Conservation (phyloP, 2,329 filamentous ascomycete genomes). For the Botrytis squamosa region DNA sequence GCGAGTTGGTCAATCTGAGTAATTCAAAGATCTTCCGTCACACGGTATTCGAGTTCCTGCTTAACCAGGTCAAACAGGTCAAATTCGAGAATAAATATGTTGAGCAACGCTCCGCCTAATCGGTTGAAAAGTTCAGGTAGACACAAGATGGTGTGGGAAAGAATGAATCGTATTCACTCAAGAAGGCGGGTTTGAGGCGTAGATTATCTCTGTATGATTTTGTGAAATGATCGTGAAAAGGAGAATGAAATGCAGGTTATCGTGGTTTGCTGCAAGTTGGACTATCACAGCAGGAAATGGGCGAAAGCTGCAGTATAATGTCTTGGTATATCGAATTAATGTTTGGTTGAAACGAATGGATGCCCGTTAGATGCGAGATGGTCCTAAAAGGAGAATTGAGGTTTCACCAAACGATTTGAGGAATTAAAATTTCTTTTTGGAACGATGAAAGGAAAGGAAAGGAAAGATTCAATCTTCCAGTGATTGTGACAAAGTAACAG, state of each 20-base stretch:
- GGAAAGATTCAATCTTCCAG: not conserved
- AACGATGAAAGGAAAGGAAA: constrained; percentile 15
- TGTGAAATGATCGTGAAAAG: not conserved
- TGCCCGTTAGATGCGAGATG: constrained; percentile 3
- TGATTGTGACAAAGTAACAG: not conserved
- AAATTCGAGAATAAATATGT: constrained; percentile 20
- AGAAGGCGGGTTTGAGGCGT: not conserved
- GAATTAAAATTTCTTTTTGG: not conserved
- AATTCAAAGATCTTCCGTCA: not conserved
- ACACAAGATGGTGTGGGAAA: constrained; percentile 18
- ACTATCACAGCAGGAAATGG: constrained; percentile 14
- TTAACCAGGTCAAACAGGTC: constrained; percentile 1
- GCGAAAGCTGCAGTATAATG: constrained; percentile 15
- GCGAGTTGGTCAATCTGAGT: not conserved
- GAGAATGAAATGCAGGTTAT: constrained; percentile 19
- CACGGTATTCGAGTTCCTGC: constrained; percentile 7
- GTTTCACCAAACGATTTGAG: constrained; percentile 12
- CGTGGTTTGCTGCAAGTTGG: constrained; percentile 19
- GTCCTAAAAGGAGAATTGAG: not conserved
- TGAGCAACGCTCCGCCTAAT: constrained; percentile 11
- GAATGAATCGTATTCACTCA: not conserved
- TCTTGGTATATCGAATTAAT: constrained; percentile 12
- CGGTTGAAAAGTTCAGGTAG: not conserved
- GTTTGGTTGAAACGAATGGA: constrained; percentile 15
- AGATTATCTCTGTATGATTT: constrained; percentile 10